Evolutionary conservation across 805 yeast genomes (phyloP).

Genomic region (Saccharomyces jurei): DNA sequence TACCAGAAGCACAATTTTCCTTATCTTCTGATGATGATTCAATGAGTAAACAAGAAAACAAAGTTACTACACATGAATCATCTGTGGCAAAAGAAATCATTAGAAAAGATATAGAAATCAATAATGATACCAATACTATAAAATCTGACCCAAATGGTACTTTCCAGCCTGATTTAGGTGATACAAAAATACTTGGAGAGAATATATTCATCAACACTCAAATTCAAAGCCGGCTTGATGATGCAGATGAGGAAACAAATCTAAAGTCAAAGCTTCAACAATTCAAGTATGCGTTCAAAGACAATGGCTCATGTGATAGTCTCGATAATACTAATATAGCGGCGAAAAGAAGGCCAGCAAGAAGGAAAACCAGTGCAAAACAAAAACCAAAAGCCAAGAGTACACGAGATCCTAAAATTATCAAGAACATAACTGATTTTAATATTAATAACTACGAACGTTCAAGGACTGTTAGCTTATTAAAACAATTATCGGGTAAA

Average conservation of each 20-base stretch:
- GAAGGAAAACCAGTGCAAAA: not conserved
- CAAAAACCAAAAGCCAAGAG: not conserved
- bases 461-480: constrained; percentile 12
- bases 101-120: not conserved
- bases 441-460: constrained; percentile 6
- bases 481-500: constrained; percentile 27
- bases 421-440: constrained; percentile 10
- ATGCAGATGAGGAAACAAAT: constrained; percentile 13
- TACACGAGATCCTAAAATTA: not conserved
- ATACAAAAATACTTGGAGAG: constrained; percentile 1
- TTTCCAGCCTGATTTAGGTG: not conserved
- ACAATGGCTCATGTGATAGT: not conserved
- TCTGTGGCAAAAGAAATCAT: not conserved
- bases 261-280: constrained; percentile 12
- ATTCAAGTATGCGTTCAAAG: constrained; percentile 15
- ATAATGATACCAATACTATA: not conserved
- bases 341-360: not conserved
- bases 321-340: not conserved
- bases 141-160: not conserved
- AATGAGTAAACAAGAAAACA: not conserved
- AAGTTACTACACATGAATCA: not conserved
- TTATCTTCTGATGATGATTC: not conserved
- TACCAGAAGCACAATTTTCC: not conserved
- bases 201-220: constrained; percentile 26
- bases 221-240: constrained; percentile 27